Percentiles rank a stretch among this genome's conserved stretches.
These are phyloP conservation scores for Fusarium virguliforme DNA, from an alignment of 2,329 filamentous ascomycete species.

Conservation along the genomic window DNA sequence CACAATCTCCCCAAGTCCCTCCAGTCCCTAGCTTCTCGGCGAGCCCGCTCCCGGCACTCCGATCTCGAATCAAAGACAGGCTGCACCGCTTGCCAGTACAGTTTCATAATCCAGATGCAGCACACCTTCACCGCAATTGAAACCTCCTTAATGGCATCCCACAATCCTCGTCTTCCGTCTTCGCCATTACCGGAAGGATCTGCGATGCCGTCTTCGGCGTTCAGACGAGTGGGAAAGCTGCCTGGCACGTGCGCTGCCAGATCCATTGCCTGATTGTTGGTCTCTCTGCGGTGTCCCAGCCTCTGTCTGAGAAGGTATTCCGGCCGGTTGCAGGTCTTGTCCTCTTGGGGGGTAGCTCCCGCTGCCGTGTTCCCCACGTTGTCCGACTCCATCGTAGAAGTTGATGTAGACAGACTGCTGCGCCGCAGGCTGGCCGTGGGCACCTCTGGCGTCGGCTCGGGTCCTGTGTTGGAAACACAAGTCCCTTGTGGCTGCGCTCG, in stretches of 20 bases:
- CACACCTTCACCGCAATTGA: slow-evolving; percentile 19
- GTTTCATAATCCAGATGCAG: slow-evolving; percentile 36
- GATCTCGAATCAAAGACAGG: slow-evolving; percentile 61
- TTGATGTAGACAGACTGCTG: slow-evolving; percentile 52
- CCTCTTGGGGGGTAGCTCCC: not conserved
- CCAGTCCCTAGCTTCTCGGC: slow-evolving; percentile 45
- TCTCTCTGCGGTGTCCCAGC: slow-evolving; percentile 8
- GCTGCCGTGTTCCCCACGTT: slow-evolving; percentile 3
- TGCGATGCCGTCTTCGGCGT: slow-evolving; percentile 52
- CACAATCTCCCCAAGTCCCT: slow-evolving; percentile 48
- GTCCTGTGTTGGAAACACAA: slow-evolving; percentile 19
- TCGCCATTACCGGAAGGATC: slow-evolving; percentile 48
- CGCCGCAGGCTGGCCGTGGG: slow-evolving; percentile 16
- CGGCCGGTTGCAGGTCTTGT: slow-evolving; percentile 1
- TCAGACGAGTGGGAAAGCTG: slow-evolving; percentile 50
- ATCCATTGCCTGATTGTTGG: slow-evolving; percentile 23
- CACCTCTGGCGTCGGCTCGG: slow-evolving; percentile 1
- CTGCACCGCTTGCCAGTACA: slow-evolving; percentile 58
- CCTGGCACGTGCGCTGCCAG: slow-evolving; percentile 46
- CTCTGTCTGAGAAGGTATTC: slow-evolving; percentile 11
- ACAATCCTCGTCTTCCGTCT: slow-evolving; percentile 23
- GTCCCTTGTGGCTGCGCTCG: slow-evolving; percentile 16
- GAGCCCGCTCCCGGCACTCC: slow-evolving; percentile 54
- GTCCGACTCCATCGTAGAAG: slow-evolving; percentile 36
- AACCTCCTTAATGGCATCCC: slow-evolving; percentile 33